Evolutionary conservation across 208 protist genomes (phyloP).

Genomic region (Novymonas esmeraldas): DNA sequence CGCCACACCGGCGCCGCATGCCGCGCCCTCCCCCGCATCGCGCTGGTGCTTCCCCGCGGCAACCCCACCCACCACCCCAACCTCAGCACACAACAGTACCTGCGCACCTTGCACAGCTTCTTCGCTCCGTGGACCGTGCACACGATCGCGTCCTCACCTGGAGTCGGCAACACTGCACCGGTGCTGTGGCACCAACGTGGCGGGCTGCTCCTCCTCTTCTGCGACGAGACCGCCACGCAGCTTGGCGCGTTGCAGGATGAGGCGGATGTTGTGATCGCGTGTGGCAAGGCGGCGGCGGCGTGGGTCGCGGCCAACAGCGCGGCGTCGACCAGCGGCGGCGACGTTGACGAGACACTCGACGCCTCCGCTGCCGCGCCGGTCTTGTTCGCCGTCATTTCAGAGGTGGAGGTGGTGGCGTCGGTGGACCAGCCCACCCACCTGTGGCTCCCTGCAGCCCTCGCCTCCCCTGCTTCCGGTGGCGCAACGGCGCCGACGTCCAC

Average conservation of each 20-base stretch:
- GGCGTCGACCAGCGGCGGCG: neutral
- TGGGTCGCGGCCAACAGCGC: constrained; percentile 40
- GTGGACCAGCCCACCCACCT: constrained; percentile 28
- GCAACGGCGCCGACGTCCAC: constrained; percentile 3
- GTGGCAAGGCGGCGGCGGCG: constrained; percentile 54
- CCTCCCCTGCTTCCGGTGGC: neutral
- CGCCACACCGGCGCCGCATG: neutral
- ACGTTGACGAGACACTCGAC: neutral
- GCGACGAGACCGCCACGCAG: constrained; percentile 54
- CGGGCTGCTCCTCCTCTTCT: constrained; percentile 62
- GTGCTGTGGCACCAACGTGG: constrained; percentile 56
- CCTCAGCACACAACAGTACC: constrained; percentile 41
- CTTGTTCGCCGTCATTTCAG: constrained; percentile 51
- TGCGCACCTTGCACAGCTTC: constrained; percentile 48
- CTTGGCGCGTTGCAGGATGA: constrained; percentile 56
- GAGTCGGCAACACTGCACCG: constrained; percentile 10
- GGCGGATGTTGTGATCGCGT: constrained; percentile 68
- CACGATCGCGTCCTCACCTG: constrained; percentile 24
- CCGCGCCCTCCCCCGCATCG: constrained; percentile 39
- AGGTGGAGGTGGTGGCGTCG: constrained; percentile 45
- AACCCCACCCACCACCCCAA: constrained; percentile 43
- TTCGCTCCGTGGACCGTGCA: constrained; percentile 54
- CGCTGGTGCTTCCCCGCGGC: constrained; percentile 47
- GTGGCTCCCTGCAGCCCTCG: constrained; percentile 38
- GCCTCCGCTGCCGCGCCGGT: neutral